These are phyloP conservation scores for Martiniozyma asiatica DNA, from an alignment of 1,139 yeast genomes.

Conservation along the genomic window DNA sequence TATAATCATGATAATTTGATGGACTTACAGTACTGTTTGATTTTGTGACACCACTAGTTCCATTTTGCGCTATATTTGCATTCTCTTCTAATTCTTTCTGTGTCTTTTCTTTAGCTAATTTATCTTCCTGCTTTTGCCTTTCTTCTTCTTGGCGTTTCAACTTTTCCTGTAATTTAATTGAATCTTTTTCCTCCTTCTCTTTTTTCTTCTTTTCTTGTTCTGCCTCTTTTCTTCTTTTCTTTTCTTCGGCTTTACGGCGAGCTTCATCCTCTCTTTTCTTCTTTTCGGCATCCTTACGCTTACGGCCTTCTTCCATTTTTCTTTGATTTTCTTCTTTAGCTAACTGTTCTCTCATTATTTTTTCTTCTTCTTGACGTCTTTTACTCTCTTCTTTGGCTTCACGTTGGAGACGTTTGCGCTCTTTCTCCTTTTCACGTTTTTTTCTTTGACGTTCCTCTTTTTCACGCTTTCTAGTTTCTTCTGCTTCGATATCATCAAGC, in stretches of 20 bases:
- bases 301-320: conserved; percentile 45
- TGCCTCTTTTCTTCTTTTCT: conserved; percentile 27
- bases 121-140: conserved; percentile 18
- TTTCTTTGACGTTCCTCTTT: conserved; percentile 59
- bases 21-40: no score
- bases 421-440: conserved; percentile 69
- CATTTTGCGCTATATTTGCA: conserved; percentile 8
- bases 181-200: conserved; percentile 28
- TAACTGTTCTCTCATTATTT: conserved; percentile 43
- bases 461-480: conserved; percentile 55
- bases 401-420: conserved; percentile 60
- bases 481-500: conserved; percentile 71
- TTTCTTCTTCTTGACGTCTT: conserved; percentile 47
- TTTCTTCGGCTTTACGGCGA: conserved; percentile 31
- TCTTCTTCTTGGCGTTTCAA: conserved; percentile 19
- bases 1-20: no score
- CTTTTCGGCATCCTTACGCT: conserved; percentile 36
- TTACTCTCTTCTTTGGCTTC: conserved; percentile 69
- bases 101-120: conserved; percentile 13
- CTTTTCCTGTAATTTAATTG: conserved; percentile 16
- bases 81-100: conserved; percentile 1
- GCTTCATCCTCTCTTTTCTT: conserved; percentile 37
- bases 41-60: no score
- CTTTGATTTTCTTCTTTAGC: conserved; percentile 42
- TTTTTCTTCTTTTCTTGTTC: conserved; percentile 30